Evolutionary conservation across 2,329 filamentous ascomycete genomes (phyloP).

Genomic region (Phaeosphaeriaceae sp.): DNA sequence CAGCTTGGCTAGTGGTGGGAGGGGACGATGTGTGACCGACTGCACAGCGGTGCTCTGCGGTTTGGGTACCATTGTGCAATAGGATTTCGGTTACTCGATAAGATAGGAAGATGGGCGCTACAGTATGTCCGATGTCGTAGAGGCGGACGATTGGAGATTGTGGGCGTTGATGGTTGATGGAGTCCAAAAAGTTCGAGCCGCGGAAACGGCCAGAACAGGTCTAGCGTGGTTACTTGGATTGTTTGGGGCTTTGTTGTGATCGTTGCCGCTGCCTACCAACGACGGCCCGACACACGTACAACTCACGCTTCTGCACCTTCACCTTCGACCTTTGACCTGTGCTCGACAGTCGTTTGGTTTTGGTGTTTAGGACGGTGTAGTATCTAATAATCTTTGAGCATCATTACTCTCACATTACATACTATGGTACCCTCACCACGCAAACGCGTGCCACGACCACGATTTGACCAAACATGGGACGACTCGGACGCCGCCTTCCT

Average conservation of each 20-base stretch:
- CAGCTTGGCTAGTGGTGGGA: slow-evolving; percentile 67
- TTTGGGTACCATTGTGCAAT: slow-evolving; percentile 44
- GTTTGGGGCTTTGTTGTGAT: slow-evolving; percentile 17
- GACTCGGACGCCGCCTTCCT: slow-evolving; percentile 51
- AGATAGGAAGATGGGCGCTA: not conserved
- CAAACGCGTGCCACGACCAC: slow-evolving; percentile 29
- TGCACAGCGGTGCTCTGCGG: slow-evolving; percentile 41
- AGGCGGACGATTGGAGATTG: not conserved
- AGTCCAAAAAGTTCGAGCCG: slow-evolving; percentile 24
- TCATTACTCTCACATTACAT: slow-evolving; percentile 10
- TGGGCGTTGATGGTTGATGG: slow-evolving; percentile 2
- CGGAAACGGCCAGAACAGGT: slow-evolving; percentile 6
- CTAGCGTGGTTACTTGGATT: slow-evolving; percentile 22
- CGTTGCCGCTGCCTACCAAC: slow-evolving; percentile 17
- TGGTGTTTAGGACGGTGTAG: slow-evolving; percentile 9
- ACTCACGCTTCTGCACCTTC: slow-evolving; percentile 9
- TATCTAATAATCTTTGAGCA: slow-evolving; percentile 20
- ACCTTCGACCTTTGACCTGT: not conserved
- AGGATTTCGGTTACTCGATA: slow-evolving; percentile 4
- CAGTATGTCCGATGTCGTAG: not conserved
- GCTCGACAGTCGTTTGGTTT: slow-evolving; percentile 1
- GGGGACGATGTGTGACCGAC: slow-evolving; percentile 53
- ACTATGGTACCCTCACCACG: slow-evolving; percentile 41
- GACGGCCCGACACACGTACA: slow-evolving; percentile 13
- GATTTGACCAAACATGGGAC: slow-evolving; percentile 50